These are phyloP conservation scores for Erythrobasidium hasegawianum DNA, from an alignment of 1,284 basidiomycete genomes.

Conservation along the genomic window DNA sequence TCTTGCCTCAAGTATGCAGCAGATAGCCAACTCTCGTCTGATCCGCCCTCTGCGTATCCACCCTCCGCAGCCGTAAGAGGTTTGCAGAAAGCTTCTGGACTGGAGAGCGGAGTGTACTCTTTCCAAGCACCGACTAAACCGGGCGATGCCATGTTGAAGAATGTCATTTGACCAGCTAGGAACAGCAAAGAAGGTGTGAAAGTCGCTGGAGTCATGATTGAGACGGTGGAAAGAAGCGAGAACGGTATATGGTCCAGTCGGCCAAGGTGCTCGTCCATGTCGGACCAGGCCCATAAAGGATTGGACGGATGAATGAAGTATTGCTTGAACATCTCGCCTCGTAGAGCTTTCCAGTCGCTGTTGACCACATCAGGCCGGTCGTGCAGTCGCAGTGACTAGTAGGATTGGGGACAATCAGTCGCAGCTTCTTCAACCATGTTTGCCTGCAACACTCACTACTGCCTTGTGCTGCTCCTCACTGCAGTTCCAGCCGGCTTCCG, in stretches of 20 bases:
- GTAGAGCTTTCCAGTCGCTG: constrained; percentile 25
- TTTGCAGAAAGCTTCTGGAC: constrained; percentile 17
- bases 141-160: constrained; percentile 27
- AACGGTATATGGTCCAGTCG: constrained; percentile 23
- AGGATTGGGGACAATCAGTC: neutral
- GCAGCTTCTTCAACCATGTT: neutral
- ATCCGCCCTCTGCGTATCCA: constrained; percentile 24
- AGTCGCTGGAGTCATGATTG: constrained; percentile 1
- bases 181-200: constrained; percentile 22
- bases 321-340: constrained; percentile 29
- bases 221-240: constrained; percentile 23
- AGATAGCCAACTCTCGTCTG: constrained; percentile 26
- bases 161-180: constrained; percentile 19
- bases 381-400: constrained; percentile 14
- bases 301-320: constrained; percentile 32
- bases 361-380: constrained; percentile 28
- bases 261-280: constrained; percentile 32
- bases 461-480: constrained; percentile 14
- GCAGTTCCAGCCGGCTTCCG: constrained; percentile 19
- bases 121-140: constrained; percentile 27
- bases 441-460: constrained; percentile 17
- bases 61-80: constrained; percentile 10
- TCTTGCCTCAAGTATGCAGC: constrained; percentile 25
- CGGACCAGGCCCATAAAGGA: constrained; percentile 27
- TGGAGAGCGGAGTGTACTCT: constrained; percentile 3